Evolutionary conservation across 208 protist species (phyloP), one percentile per base, ranked within the genome.

Genomic region (Vickermania spadyakhi): DNA sequence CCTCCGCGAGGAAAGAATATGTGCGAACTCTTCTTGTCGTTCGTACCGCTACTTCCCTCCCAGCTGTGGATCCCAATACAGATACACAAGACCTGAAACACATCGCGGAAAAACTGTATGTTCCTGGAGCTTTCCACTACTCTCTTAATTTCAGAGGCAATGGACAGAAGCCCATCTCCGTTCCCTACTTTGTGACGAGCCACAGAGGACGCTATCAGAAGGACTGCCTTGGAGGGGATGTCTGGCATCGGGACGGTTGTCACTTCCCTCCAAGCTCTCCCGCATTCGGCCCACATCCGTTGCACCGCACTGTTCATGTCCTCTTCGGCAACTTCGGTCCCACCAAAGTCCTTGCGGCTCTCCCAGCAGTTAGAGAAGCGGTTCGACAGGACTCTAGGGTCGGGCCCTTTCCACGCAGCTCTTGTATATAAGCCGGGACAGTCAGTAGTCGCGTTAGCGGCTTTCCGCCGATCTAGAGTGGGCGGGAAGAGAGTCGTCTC

Each of bases 1-100:
- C 86, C 86, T 11, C 73, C 81, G 26, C 70, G 62, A 11, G 86
- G 70, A 52, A 86, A 93, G 50, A 55, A 68, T 1, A 82, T 41
- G 36, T 7, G 27, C 1, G 30, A 59, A 1, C 2, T 21, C n/a
- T n/a, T n/a, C n/a, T n/a, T n/a, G n/a, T n/a, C n/a, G n/a, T n/a
- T n/a, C n/a, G n/a, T n/a, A 25, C 36, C 36, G 36, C 36, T 45
- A n/a, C n/a, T n/a, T n/a, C n/a, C n/a, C n/a, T n/a, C n/a, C n/a
- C n/a, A n/a, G 11, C 11, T 18, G 18, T 77, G 58, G 25, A 86
- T 30, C 1, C 80, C 84, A 41, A 89, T 58, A 29, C 62, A 64
- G 23, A 80, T 59, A 3, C 75, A 78, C 26, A 90, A 57, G 1
- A 89, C 60, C 22, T 69, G 63, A 2, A 90, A 64, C 22, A 88